Base-by-base conservation (phyloP, 2,329 filamentous ascomycete species). In the Calonectria montana region DNA sequence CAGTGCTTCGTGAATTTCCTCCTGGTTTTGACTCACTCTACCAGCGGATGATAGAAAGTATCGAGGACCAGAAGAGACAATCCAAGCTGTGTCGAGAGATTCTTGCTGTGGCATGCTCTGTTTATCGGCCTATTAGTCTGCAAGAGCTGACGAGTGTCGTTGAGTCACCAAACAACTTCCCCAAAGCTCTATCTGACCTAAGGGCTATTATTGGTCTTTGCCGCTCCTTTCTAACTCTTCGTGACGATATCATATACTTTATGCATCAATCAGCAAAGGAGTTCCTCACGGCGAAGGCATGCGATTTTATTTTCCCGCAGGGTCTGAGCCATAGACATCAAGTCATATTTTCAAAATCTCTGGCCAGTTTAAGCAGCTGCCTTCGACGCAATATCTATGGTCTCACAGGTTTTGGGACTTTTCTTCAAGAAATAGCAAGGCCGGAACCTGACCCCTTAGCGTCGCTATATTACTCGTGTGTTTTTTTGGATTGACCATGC, bases 21-120 rank as follows among this genome's bases (percentile, higher is more conserved):
- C 57, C 76, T 1, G 82, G 82, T 0, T 80, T 87, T 1, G 29
- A 83, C n/a, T 9, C 69, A 2, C 68, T 87, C 0, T 87, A 88
- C 66, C 3, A 72, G 8, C 78, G 78, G 8, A 87, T 87, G 84
- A 77, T 86, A 27, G 35, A 72, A n/a, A 16, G 8, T 3, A 41
- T 41, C 3, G 6, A 7, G 15, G 18, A n/a, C 0, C 39, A 41
- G 4, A 39, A 10, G 10, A 18, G 15, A 18, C 39, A 41, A 18
- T 16, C 15, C 8, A 41, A n/a, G 39, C 39, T 41, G 18, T 41
- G 39, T 10, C 3, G 15, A n/a, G 15, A 41, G 18, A n/a, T 41
- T n/a, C 12, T 48, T 15, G 45, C 45, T 15, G 23, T 48, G 3
- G 21, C 21, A 2, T 48, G 21, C 13, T 23, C 12, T 25, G 21